Evolutionary conservation across 441 rosid species (phyloP).

Genomic region (Erysimum cheiri): DNA sequence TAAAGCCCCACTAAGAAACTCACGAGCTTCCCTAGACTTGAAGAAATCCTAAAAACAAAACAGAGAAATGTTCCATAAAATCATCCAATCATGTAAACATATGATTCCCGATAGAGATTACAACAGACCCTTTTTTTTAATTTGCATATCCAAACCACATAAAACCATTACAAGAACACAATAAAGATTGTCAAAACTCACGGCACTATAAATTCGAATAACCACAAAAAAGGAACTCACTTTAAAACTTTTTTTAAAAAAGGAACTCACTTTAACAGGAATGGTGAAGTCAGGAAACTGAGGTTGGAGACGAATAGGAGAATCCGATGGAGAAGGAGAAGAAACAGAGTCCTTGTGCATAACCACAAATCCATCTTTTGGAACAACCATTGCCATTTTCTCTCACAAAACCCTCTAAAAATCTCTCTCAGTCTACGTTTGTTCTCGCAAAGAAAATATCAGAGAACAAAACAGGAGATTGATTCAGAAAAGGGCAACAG

Average conservation of each 20-base stretch:
- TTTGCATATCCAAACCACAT: neutral
- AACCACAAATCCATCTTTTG: slow-evolving; percentile 60
- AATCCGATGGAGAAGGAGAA: slow-evolving; percentile 32
- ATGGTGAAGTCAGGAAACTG: slow-evolving; percentile 64
- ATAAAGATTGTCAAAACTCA: slow-evolving; percentile 9
- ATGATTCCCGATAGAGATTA: slow-evolving; percentile 9
- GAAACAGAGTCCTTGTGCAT: slow-evolving; percentile 54
- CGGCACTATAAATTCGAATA: neutral
- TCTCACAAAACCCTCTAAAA: neutral
- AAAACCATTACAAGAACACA: slow-evolving; percentile 5
- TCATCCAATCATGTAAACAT: neutral
- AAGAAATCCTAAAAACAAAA: slow-evolving; percentile 60
- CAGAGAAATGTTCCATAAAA: slow-evolving; percentile 13
- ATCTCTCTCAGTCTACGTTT: slow-evolving; percentile 49
- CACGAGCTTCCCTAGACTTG: slow-evolving; percentile 80
- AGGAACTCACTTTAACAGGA: slow-evolving; percentile 53
- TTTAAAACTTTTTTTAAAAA: neutral
- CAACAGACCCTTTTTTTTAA: neutral
- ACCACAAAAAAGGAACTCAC: neutral
- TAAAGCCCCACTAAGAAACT: slow-evolving; percentile 94
- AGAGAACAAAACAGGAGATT: slow-evolving; percentile 37
- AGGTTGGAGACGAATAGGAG: slow-evolving; percentile 61
- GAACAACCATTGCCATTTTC: slow-evolving; percentile 59
- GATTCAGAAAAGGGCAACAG: slow-evolving; percentile 37
- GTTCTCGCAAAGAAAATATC: slow-evolving; percentile 24